phyloP scores from a whole-genome alignment of 2,329 filamentous ascomycete species.

The Neonectria coccinea region DNA sequence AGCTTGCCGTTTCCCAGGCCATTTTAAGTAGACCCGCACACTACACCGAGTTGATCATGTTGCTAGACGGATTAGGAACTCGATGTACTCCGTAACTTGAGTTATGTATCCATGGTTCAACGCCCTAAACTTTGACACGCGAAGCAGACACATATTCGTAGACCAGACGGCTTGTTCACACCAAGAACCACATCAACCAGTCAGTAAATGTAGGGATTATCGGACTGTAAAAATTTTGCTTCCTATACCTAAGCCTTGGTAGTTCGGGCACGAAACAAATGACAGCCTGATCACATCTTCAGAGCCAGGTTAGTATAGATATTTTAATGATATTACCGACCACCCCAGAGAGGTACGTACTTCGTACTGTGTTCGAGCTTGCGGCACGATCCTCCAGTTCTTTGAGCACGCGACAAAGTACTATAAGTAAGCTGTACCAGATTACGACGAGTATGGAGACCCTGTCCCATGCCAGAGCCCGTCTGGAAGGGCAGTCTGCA shows the following conservation, averaged over 20 bases:
- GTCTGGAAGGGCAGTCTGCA: conserved; percentile 14
- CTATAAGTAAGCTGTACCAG: conserved; percentile 20
- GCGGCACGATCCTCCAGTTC: conserved; percentile 18
- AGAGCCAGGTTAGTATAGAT: background rate
- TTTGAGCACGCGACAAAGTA: conserved; percentile 27
- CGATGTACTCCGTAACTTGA: conserved; percentile 1
- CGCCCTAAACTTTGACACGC: conserved; percentile 1
- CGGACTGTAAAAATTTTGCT: conserved; percentile 6
- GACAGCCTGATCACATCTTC: background rate
- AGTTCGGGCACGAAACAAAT: conserved; percentile 1
- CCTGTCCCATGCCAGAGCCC: conserved; percentile 14
- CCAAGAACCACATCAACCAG: conserved; percentile 7
- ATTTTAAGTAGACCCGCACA: conserved; percentile 12
- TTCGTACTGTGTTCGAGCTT: conserved; percentile 13
- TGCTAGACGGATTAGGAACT: conserved; percentile 20
- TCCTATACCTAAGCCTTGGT: background rate
- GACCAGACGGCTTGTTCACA: conserved; percentile 8
- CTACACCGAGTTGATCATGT: conserved; percentile 23
- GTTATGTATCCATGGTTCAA: conserved; percentile 12
- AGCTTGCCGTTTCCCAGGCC: conserved; percentile 18
- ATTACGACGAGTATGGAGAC: conserved; percentile 31
- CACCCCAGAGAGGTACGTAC: conserved; percentile 15
- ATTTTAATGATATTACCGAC: background rate
- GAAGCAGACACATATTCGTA: conserved; percentile 6
- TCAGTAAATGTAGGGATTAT: background rate